Evolutionary conservation across 305 asterid species (phyloP), one percentile per base, ranked within the genome.

Genomic region (Petunia hybrid): DNA sequence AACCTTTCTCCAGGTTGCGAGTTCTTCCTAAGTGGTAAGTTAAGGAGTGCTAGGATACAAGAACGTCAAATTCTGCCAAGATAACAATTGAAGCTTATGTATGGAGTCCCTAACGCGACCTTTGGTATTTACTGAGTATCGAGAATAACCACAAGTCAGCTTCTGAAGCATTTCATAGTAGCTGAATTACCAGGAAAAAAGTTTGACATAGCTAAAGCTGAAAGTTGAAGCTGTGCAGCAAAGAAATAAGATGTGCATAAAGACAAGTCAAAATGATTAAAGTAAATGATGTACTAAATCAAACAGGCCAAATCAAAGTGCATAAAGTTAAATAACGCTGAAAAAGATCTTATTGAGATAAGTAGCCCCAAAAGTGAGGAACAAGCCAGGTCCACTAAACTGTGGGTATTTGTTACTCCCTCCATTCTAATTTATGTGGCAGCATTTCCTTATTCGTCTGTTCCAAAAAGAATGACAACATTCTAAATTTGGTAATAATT

Each of bases 61-160:
- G 4, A 4, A 62, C 8, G 8, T 31, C 8, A 8, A 8, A 62
- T 62, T 62, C 68, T 7, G 68, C 68, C 68, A 62, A 35, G 35
- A 36, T 8, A 10, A 64, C 46, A 64, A 45, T 64, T 39, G 48
- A 65, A 65, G 71, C 43, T 65, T 39, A 65, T 39, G 71, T 64
- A 64, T 31, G 7, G 41, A 64, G 43, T 36, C 43, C 43, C 22
- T n/a, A 65, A 60, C 2, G 12, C 35, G 31, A 61, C 8, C 2
- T 16, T 61, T 61, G 35, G 1, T 61, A 59, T 16, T 59, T 16
- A 59, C 38, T 6, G 66, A 61, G 35, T 16, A n/a, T 57, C 36
- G n/a, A 57, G 36, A 57, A 39, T 22, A 61, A 61, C 40, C 40
- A 61, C 8, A 39, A 60, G 66, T 22, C 39, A 31, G 66, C 57